Percentiles rank a stretch among this genome's conserved stretches.
Evolutionary conservation across 2,329 filamentous ascomycete species (phyloP).

Genomic region (Arthrocladium fulminans): DNA sequence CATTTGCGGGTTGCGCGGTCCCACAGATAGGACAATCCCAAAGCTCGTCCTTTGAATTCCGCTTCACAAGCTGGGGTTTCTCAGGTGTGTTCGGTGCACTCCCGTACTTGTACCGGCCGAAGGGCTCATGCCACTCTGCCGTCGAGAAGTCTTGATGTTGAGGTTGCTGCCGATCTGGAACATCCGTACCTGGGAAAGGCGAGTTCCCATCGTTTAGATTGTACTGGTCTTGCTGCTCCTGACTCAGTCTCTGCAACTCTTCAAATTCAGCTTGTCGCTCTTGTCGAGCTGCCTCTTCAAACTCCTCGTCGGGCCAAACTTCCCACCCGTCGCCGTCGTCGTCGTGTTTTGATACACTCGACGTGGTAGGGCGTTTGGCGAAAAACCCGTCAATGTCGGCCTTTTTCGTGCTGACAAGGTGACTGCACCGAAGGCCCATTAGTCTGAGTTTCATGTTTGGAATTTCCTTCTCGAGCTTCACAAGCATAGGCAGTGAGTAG

Average conservation of each 20-base stretch:
- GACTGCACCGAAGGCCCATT: slow-evolving; percentile 81
- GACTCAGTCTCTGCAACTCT: slow-evolving; percentile 53
- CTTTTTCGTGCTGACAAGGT: slow-evolving; percentile 78
- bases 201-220: slow-evolving; percentile 12
- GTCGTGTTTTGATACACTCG: slow-evolving; percentile 27
- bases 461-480: slow-evolving; percentile 74
- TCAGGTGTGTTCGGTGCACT: slow-evolving; percentile 19
- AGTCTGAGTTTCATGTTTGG: slow-evolving; percentile 70
- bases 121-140: slow-evolving; percentile 23
- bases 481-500: slow-evolving; percentile 70
- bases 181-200: slow-evolving; percentile 18
- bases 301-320: slow-evolving; percentile 58
- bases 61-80: neutral
- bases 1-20: slow-evolving; percentile 68
- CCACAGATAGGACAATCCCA: slow-evolving; percentile 88
- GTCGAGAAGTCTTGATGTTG: slow-evolving; percentile 7
- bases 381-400: slow-evolving; percentile 71
- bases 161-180: neutral
- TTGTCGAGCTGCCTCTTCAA: slow-evolving; percentile 52
- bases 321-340: slow-evolving; percentile 54
- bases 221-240: slow-evolving; percentile 37
- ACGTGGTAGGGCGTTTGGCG: slow-evolving; percentile 35
- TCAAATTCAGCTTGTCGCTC: slow-evolving; percentile 54
- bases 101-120: slow-evolving; percentile 22
- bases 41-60: slow-evolving; percentile 13